Evolutionary conservation across 2,329 filamentous ascomycete species (phyloP).

Genomic region (Alternaria novae-zelandiae): DNA sequence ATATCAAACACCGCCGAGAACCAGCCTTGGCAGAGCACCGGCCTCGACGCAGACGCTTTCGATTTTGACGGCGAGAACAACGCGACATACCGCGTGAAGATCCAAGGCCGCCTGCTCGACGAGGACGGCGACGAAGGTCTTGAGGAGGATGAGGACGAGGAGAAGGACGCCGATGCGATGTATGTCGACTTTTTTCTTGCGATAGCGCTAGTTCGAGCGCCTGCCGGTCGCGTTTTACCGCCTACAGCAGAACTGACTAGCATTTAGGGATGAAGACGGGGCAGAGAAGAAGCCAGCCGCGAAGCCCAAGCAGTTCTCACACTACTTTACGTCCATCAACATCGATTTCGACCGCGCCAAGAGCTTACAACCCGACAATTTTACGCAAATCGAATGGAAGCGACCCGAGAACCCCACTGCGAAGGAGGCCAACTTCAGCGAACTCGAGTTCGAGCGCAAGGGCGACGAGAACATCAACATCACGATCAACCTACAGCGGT

Average conservation of each 20-base stretch:
- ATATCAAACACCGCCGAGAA: conserved; percentile 93
- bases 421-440: conserved; percentile 81
- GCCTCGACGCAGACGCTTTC: conserved; percentile 74
- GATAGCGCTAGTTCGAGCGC: background rate
- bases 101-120: conserved; percentile 82
- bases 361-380: conserved; percentile 70
- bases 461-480: conserved; percentile 93
- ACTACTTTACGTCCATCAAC: conserved; percentile 82
- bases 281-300: conserved; percentile 38
- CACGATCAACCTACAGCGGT: conserved; percentile 81
- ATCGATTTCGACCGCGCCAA: conserved; percentile 64
- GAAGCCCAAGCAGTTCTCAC: conserved; percentile 67
- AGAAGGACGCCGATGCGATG: conserved; percentile 61
- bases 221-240: background rate
- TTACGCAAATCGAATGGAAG: conserved; percentile 80
- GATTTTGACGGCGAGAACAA: conserved; percentile 80
- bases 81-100: conserved; percentile 86
- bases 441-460: conserved; percentile 87
- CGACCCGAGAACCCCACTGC: conserved; percentile 72
- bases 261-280: conserved; percentile 60
- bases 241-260: conserved; percentile 4
- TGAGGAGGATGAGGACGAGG: conserved; percentile 39
- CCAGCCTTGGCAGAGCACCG: conserved; percentile 85
- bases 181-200: conserved; percentile 13
- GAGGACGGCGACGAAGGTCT: conserved; percentile 49